These are phyloP conservation scores for Hypoxylon fragiforme DNA, from an alignment of 495 filamentous ascomycete genomes.

Conservation along the genomic window DNA sequence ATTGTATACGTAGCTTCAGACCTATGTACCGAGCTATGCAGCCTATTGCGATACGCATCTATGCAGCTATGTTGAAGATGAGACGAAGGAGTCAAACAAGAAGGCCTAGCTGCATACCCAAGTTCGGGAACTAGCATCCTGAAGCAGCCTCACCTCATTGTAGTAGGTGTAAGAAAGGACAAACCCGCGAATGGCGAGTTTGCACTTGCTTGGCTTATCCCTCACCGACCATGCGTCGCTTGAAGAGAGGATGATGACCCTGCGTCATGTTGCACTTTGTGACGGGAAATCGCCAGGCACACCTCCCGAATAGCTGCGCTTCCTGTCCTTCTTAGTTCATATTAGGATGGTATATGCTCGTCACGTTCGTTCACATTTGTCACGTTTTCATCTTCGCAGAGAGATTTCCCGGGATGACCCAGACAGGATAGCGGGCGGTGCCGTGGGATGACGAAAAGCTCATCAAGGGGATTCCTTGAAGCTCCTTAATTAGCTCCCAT, in stretches of 20 bases:
- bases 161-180: not conserved
- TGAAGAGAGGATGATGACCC: conserved; percentile 6
- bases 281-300: conserved; percentile 33
- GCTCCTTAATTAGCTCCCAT: not conserved
- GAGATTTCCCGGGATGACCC: conserved; percentile 19
- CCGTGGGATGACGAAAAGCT: conserved; percentile 24
- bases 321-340: not conserved
- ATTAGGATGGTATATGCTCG: conserved; percentile 5
- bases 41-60: conserved; percentile 15
- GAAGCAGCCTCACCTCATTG: conserved; percentile 12
- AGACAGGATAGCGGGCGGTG: conserved; percentile 26
- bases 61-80: conserved; percentile 23
- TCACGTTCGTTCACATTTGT: no score
- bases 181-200: not conserved
- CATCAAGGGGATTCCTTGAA: conserved; percentile 6
- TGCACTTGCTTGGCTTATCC: not conserved
- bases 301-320: conserved; percentile 17
- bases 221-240: conserved; percentile 27
- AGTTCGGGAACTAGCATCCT: conserved; percentile 21
- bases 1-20: no score
- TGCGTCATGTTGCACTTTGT: conserved; percentile 25
- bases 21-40: conserved; percentile 3
- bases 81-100: conserved; percentile 16
- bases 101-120: conserved; percentile 16
- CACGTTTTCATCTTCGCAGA: conserved; percentile 6